phyloP scores from a whole-genome alignment of 345 rosid genomes.

The Euphorbia lathyris region DNA sequence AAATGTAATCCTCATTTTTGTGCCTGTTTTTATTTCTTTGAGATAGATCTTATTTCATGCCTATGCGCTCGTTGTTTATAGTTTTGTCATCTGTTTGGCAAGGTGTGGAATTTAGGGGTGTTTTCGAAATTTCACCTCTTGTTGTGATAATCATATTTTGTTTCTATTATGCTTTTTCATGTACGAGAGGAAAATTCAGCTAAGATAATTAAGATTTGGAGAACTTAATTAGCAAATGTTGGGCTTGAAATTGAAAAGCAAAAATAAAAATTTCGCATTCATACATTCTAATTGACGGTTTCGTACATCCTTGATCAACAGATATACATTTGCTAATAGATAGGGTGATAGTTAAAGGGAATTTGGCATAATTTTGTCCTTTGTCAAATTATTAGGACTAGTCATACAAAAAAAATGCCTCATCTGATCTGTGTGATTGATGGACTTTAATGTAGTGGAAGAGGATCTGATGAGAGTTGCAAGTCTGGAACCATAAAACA shows the following conservation, averaged over 20 bases:
- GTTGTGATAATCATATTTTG: background rate
- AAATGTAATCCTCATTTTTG: background rate
- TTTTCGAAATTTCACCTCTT: background rate
- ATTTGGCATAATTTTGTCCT: background rate
- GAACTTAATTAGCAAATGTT: no score
- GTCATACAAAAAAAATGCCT: no score
- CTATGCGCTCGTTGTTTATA: background rate
- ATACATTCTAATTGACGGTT: background rate
- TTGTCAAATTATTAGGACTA: no score
- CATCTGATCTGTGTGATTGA: background rate
- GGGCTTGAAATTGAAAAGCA: background rate
- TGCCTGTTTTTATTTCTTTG: background rate
- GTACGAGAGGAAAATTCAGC: background rate
- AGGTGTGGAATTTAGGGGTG: background rate
- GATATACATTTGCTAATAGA: background rate
- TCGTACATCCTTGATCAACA: background rate
- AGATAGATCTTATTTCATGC: background rate
- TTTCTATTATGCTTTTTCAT: background rate
- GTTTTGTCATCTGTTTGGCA: background rate
- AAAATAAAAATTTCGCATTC: background rate
- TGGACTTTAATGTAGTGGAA: constrained; percentile 24
- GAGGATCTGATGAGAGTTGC: constrained; percentile 45
- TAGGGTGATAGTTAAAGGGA: background rate
- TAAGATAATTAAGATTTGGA: no score
- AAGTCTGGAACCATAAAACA: constrained; percentile 24